These are phyloP conservation scores for Citrus mangshanensis DNA, from an alignment of 345 rosid species.

Conservation along the genomic window DNA sequence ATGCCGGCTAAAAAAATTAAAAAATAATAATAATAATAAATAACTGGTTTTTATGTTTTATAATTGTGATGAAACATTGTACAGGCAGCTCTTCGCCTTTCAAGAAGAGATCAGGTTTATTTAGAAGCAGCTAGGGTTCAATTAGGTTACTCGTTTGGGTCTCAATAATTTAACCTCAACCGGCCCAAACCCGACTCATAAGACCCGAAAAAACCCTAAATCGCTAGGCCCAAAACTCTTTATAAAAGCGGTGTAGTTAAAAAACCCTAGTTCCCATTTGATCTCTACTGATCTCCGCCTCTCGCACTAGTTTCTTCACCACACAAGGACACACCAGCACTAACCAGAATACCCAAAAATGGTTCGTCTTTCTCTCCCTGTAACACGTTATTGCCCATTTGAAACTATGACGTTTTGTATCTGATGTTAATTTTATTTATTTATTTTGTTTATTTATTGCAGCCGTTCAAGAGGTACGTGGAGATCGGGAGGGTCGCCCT, in stretches of 20 bases:
- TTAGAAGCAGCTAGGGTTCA: not conserved
- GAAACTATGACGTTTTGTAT: not conserved
- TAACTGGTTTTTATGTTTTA: too few relatives aligned
- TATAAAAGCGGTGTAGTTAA: not conserved
- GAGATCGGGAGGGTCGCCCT: conserved; percentile 93
- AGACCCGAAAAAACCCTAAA: conserved; percentile 12
- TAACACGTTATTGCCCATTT: not conserved
- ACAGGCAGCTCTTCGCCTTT: too few relatives aligned
- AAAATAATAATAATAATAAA: too few relatives aligned
- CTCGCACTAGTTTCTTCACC: not conserved
- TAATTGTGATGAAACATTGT: too few relatives aligned
- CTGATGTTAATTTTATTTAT: not conserved
- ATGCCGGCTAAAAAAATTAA: too few relatives aligned
- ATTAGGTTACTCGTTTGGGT: not conserved
- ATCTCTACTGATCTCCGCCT: not conserved
- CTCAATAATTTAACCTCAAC: not conserved
- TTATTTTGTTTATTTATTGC: not conserved
- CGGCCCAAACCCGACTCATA: not conserved
- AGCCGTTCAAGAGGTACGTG: conserved; percentile 90
- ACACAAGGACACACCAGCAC: not conserved
- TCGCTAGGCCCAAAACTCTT: conserved; percentile 20
- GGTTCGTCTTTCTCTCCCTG: not conserved
- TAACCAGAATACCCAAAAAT: conserved; percentile 17
- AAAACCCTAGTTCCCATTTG: conserved; percentile 23
- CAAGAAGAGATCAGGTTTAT: too few relatives aligned